Evolutionary conservation across 1,139 yeast genomes (phyloP), one percentile per base, ranked within the genome.

Genomic region (Suhomyces taliae): DNA sequence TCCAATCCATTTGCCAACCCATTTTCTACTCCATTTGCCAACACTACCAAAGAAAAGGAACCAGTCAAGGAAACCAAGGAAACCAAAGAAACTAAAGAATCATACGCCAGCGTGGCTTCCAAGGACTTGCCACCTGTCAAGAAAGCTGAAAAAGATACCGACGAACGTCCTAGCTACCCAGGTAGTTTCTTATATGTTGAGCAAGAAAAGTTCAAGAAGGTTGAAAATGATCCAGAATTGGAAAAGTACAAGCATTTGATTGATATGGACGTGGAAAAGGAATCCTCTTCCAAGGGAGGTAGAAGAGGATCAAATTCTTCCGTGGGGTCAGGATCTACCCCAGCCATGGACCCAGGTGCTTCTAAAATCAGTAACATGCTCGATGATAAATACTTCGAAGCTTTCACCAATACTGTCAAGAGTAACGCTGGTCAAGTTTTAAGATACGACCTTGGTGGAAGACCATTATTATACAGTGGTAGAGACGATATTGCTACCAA

Each of bases 361-460:
- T 62, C 56, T 60, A 78, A 66, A 65, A 67, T 82, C 12, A 67
- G 82, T 8, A 71, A 66, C 39, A 76, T 83, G 71, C 72, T 86
- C 52, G 87, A 86, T 51, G 97, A 90, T 62, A 82, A 81, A 50
- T 80, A 79, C 12, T 93, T 93, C 67, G 91, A 87, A 60, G 80
- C 82, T 47, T 93, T 93, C 63, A 79, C 89, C 32, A 83, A 81
- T 44, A 73, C 82, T 4, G 86, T 88, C 9, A 84, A 84, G 12
- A 87, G 86, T 59, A 93, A 93, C 61, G 93, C 97, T 5, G 76
- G 78, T 1, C 99, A 93, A 66, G 88, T 93, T 3, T 74, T 93
- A 39, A 78, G 99, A 48, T 91, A 91, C 65, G 89, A 90, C 45
- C 60, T 84, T 40, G 83, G 83, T 27, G 95, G 95, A 1, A 69